Evolutionary conservation across 2,329 filamentous ascomycete species (phyloP).

Genomic region (Eutypella sp.): DNA sequence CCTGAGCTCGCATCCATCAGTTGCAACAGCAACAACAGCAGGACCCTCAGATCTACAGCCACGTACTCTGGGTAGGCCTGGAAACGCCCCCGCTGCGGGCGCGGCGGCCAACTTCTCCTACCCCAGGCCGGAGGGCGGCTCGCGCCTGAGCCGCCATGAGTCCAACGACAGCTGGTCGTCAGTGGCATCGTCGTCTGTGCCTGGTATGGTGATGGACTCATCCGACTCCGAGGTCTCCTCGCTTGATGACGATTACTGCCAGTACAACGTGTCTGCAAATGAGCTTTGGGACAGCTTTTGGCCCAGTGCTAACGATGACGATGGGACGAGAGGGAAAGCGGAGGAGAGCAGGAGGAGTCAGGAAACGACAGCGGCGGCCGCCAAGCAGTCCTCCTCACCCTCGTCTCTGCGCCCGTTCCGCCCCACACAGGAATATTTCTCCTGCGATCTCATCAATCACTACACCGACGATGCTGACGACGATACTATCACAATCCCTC

Average conservation of each 20-base stretch:
- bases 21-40: conserved; percentile 10
- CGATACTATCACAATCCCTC: conserved; percentile 19
- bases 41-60: conserved; percentile 1
- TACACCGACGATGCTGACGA: conserved; percentile 14
- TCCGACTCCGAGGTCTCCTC: conserved; percentile 48
- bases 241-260: conserved; percentile 42
- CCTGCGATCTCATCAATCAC: conserved; percentile 7
- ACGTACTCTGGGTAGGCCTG: too few species aligned
- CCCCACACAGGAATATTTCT: conserved; percentile 15
- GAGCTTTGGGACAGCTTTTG: conserved; percentile 51
- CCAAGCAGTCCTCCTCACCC: conserved; percentile 15
- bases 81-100: conserved; percentile 16
- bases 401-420: conserved; percentile 11
- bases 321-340: not conserved
- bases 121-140: conserved; percentile 22
- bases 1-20: too few species aligned
- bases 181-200: conserved; percentile 40
- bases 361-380: not conserved
- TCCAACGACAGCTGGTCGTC: conserved; percentile 34
- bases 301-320: conserved; percentile 17
- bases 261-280: conserved; percentile 39
- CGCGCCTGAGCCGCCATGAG: conserved; percentile 20
- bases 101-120: conserved; percentile 31
- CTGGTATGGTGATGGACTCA: conserved; percentile 47
- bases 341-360: not conserved